A percentile compares a stretch with the other conserved stretches of the same genome.
Evolutionary conservation across 1,139 yeast species (phyloP).

Genomic region (Suzukiozyma palmioleophila): DNA sequence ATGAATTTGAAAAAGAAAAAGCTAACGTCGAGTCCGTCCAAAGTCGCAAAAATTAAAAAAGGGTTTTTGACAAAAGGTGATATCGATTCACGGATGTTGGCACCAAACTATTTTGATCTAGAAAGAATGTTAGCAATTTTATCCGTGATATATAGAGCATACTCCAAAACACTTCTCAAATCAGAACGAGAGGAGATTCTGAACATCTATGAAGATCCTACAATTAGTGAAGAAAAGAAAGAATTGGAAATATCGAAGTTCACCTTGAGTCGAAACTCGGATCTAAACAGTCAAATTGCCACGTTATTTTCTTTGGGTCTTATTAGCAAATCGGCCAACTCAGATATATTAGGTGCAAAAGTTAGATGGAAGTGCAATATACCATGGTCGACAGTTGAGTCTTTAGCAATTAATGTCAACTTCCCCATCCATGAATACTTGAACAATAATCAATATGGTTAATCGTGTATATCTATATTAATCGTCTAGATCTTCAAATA

Average conservation of each 20-base stretch:
- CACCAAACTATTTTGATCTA: slow-evolving; percentile 61
- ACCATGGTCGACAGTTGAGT: slow-evolving; percentile 47
- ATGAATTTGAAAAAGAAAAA: slow-evolving; percentile 48
- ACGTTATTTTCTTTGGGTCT: slow-evolving; percentile 55
- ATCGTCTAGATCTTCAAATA: slow-evolving; percentile 14
- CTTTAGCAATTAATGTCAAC: slow-evolving; percentile 48
- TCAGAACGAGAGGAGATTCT: slow-evolving; percentile 22
- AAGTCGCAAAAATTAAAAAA: slow-evolving; percentile 25
- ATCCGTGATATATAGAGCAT: slow-evolving; percentile 50
- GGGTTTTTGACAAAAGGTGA: slow-evolving; percentile 40
- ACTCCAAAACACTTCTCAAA: slow-evolving; percentile 26
- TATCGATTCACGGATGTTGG: slow-evolving; percentile 50
- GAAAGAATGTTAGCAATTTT: slow-evolving; percentile 67
- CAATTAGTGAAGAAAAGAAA: slow-evolving; percentile 25
- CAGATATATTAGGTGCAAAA: slow-evolving; percentile 58
- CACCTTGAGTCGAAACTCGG: slow-evolving; percentile 38
- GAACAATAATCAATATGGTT: slow-evolving; percentile 15
- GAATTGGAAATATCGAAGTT: slow-evolving; percentile 30
- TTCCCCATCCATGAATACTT: slow-evolving; percentile 54
- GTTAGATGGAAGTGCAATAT: slow-evolving; percentile 64
- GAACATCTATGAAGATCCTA: slow-evolving; percentile 24
- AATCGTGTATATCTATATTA: slow-evolving; percentile 1
- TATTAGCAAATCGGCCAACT: slow-evolving; percentile 42
- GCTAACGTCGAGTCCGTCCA: slow-evolving; percentile 11
- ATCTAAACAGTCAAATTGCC: slow-evolving; percentile 56